These are phyloP conservation scores for Actinidia polygama DNA, from an alignment of 179 eudicot species.

Conservation along the genomic window DNA sequence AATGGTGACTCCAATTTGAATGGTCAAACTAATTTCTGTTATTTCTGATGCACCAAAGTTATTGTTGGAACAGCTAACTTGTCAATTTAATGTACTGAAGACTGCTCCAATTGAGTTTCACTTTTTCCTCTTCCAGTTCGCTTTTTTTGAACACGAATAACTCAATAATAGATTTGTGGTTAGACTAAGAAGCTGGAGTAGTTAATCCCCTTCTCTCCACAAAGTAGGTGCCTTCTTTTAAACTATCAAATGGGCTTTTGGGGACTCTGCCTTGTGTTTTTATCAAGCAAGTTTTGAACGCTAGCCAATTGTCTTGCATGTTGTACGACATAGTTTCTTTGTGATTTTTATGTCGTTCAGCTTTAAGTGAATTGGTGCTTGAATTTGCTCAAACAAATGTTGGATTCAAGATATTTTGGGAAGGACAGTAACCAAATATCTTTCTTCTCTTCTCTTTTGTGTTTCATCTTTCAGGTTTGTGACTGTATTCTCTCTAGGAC, in stretches of 20 bases:
- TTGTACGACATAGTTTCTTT: neutral
- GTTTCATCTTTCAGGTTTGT: slow-evolving; percentile 60
- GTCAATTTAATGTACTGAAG: no score
- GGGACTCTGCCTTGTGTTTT: neutral
- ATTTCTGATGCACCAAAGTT: no score
- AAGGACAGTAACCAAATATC: neutral
- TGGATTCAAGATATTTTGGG: neutral
- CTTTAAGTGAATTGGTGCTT: neutral
- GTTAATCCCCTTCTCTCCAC: neutral
- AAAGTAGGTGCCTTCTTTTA: neutral
- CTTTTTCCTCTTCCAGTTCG: no score
- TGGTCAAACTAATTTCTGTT: slow-evolving; percentile 15
- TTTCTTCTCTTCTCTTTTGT: neutral
- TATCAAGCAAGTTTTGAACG: neutral
- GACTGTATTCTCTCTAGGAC: slow-evolving; percentile 98
- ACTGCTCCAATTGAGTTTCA: no score
- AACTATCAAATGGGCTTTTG: neutral
- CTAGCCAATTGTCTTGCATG: neutral
- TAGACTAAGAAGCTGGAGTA: neutral
- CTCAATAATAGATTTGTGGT: neutral
- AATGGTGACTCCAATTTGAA: slow-evolving; percentile 76
- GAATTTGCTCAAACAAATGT: neutral
- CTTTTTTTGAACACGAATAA: neutral
- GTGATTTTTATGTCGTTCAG: neutral
- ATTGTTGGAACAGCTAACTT: no score